These are phyloP conservation scores for Coemansia javaensis DNA, from an alignment of 192 early-diverging fungal species.

Conservation along the genomic window DNA sequence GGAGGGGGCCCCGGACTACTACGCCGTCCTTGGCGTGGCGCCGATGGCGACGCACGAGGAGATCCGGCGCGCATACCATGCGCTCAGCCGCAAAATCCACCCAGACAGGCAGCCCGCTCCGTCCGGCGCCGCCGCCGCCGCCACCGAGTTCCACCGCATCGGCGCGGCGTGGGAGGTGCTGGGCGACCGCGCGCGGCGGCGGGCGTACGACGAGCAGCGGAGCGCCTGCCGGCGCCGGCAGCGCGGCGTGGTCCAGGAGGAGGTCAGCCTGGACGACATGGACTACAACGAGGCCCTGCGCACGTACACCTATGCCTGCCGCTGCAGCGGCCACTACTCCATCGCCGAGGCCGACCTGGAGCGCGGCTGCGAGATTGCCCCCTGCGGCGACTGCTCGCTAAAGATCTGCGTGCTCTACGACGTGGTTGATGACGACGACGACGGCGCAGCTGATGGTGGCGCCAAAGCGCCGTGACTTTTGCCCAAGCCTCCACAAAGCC, in stretches of 20 bases:
- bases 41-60: conserved; percentile 16
- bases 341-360: conserved; percentile 66
- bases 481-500: too few species aligned
- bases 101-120: conserved; percentile 26
- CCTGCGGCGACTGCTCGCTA: conserved; percentile 66
- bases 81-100: conserved; percentile 25
- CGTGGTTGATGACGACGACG: conserved; percentile 36
- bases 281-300: conserved; percentile 55
- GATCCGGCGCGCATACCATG: conserved; percentile 40
- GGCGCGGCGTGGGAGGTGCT: conserved; percentile 42
- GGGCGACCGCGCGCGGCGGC: conserved; percentile 16
- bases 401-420: conserved; percentile 66
- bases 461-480: too few species aligned
- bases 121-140: neutral
- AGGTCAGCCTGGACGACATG: conserved; percentile 81
- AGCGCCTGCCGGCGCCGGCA: conserved; percentile 2
- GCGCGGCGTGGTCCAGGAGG: conserved; percentile 61
- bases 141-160: conserved; percentile 29
- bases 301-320: conserved; percentile 54
- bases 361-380: conserved; percentile 55
- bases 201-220: conserved; percentile 22
- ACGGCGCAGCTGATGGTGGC: neutral
- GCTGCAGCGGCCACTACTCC: conserved; percentile 61
- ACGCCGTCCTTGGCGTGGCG: conserved; percentile 14
- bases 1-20: conserved; percentile 16